Evolutionary conservation across 2,329 filamentous ascomycete species (phyloP), one percentile per base, ranked within the genome.

Genomic region (Colletotrichum tofieldiae): DNA sequence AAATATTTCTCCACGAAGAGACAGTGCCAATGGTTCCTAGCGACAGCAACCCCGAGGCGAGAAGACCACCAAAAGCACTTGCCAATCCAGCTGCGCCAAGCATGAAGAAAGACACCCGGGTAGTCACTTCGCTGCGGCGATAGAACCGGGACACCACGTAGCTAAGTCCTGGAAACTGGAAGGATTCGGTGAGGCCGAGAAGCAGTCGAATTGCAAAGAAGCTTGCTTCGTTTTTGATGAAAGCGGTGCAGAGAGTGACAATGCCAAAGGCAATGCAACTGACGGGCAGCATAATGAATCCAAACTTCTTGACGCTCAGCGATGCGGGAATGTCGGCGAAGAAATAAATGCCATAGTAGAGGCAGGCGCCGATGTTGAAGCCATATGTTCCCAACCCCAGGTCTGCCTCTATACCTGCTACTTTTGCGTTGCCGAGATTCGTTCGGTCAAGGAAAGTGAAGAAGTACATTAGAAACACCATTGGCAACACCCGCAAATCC

Each of bases 141-240:
- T 93, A 93, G 89, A 90, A 93, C 52, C 90, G 81, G 0, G 86
- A 89, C 55, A 92, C 79, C 71, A 92, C 93, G 75, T 93, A 93
- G 0, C 89, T 90, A n/a, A 92, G 90, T 0, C 90, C 90, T 0
- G 91, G 91, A 49, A 92, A 77, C 85, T 92, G 89, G 11, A 90
- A 91, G 0, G 91, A 89, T 77, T 93, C 91, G 65, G 92, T 91
- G 2, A 90, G 79, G 0, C 88, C 88, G 0, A 92, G 82, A 0
- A 92, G 74, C 67, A 92, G 92, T 0, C 91, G 86, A 0, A 93
- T 89, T 8, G 84, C 90, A 32, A 82, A 88, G 5, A 83, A 78
- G 3, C 79, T 73, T 2, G 83, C 79, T 29, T 87, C 85, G 60
- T 85, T 84, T 14, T 87, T 76, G 0, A 92, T 89, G 73, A 92